Evolutionary conservation across 2,329 filamentous ascomycete species (phyloP), one percentile per base, ranked within the genome.

Genomic region (Zasmidium angulare): DNA sequence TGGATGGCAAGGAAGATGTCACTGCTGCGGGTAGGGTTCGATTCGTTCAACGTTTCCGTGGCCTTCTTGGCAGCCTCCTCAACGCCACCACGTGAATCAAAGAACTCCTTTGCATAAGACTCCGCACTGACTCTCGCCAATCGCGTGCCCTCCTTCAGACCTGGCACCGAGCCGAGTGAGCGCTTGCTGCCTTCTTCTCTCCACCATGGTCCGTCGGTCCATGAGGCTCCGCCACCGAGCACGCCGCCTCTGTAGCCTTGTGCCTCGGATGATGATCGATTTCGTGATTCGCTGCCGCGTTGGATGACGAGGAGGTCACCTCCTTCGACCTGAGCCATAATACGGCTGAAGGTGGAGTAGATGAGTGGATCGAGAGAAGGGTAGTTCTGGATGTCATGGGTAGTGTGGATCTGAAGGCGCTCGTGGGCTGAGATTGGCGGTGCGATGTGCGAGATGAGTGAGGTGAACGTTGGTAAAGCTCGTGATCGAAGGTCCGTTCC

Each of bases 321-420:
- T 65, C 95, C 95, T 77, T 99, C 95, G 49, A 99, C 95, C 78
- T 99, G 95, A n/a, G 92, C 86, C 95, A 99, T 99, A 70, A 99
- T 93, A 55, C 92, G 88, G 56, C 89, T 89, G 79, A 99, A 99
- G 64, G 95, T 92, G 59, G 85, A 84, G 77, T 98, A 91, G 69
- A 98, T 91, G 56, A 97, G 84, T 19, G 93, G 92, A 73, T 98
- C 93, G 68, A 99, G 86, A 19, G 91, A 93, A 2, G 95, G 95
- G 74, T 99, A 99, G 67, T 91, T 91, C 67, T 92, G 87, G 47
- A 99, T 85, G 75, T 98, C 95, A 79, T 99, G 95, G 9, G 93
- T 96, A 64, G 95, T 96, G 79, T 99, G 95, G 69, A 99, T 98
- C 70, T 96, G 89, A 7, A 99, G 89, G 52, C 93, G 90, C 78